Percentiles rank a stretch among this genome's conserved stretches.
Evolutionary conservation across 140 eudicot genomes (phyloP).

Genomic region (Bidens hawaiensis): DNA sequence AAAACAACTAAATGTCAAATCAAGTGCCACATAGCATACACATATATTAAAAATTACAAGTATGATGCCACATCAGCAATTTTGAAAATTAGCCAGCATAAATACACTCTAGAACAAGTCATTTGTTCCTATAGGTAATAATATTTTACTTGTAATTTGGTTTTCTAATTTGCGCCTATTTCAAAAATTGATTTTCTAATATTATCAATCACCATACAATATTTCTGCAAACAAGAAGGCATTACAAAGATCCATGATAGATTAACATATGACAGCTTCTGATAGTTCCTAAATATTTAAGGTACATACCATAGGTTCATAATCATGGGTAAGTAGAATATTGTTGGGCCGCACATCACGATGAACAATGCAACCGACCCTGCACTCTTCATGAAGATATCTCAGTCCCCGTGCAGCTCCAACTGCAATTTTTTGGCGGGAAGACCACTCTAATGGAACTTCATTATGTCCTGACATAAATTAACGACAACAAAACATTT

Average conservation of each 20-base stretch:
- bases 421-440: constrained; percentile 79
- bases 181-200: no score
- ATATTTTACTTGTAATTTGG: no score
- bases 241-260: background rate
- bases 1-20: background rate
- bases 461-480: constrained; percentile 47
- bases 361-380: constrained; percentile 96
- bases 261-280: background rate
- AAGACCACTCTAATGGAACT: constrained; percentile 63
- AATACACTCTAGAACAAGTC: no score
- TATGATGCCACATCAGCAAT: background rate
- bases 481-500: background rate
- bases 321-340: constrained; percentile 86
- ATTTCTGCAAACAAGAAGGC: background rate
- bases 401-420: constrained; percentile 93
- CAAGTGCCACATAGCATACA: background rate
- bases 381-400: constrained; percentile 91
- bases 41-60: background rate
- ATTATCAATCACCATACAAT: background rate
- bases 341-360: constrained; percentile 94
- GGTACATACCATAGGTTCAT: constrained; percentile 83
- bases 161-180: no score
- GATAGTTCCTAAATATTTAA: background rate
- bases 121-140: no score
- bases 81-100: no score